These are phyloP conservation scores for Phaeodactylum tricornutum DNA, from an alignment of 108 stramenopile species.

Conservation along the genomic window DNA sequence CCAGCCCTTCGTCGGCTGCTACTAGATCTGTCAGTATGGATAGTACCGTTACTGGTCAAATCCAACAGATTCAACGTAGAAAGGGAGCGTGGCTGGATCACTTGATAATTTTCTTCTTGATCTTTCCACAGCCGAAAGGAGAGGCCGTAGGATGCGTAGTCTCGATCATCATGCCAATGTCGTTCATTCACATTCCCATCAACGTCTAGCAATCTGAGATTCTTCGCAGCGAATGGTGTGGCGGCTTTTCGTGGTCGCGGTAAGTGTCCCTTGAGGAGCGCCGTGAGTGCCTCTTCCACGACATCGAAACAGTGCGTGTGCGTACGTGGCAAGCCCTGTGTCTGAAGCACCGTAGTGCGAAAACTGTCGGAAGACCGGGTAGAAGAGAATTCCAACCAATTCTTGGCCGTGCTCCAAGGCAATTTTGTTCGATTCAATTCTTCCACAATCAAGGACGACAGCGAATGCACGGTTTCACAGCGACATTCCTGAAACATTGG, in stretches of 20 bases:
- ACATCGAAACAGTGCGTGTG: slow-evolving; percentile 66
- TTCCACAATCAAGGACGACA: slow-evolving; percentile 38
- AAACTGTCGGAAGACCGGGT: slow-evolving; percentile 48
- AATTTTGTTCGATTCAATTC: slow-evolving; percentile 22
- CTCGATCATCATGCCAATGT: no score
- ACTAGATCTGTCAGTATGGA: no score
- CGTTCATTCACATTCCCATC: no score
- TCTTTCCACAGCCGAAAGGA: no score
- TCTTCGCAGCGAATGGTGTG: no score
- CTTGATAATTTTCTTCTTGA: no score
- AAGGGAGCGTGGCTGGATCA: no score
- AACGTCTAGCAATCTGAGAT: no score
- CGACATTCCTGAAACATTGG: slow-evolving; percentile 65
- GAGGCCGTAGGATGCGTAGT: no score
- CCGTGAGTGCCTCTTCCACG: slow-evolving; percentile 64
- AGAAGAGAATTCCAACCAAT: slow-evolving; percentile 35
- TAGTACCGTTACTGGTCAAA: no score
- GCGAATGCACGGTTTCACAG: slow-evolving; percentile 49
- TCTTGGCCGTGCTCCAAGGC: slow-evolving; percentile 21
- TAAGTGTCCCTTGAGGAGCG: slow-evolving; percentile 35
- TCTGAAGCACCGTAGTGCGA: slow-evolving; percentile 45
- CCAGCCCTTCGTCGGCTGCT: no score
- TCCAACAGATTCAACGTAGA: no score
- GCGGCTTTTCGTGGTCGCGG: slow-evolving; percentile 18
- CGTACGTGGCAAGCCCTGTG: slow-evolving; percentile 22